phyloP scores from a whole-genome alignment of 257 asterid species.

The Scutellaria barbata region DNA sequence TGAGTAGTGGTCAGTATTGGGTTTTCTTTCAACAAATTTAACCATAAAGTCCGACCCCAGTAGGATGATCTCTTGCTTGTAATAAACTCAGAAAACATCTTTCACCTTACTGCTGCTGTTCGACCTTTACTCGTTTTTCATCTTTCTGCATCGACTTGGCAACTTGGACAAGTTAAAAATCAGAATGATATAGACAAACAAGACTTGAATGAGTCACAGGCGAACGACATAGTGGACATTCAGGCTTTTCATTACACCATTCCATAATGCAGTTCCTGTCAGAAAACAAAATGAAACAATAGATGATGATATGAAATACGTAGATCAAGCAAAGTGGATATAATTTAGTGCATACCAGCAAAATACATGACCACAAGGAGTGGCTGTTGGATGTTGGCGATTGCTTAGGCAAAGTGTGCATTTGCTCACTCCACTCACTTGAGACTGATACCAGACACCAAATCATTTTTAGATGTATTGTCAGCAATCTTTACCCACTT shows the following conservation, averaged over 20 bases:
- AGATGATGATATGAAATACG: conserved; percentile 3
- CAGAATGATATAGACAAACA: conserved; percentile 88
- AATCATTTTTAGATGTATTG: neutral
- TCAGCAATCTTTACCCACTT: conserved; percentile 4
- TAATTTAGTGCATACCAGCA: conserved; percentile 71
- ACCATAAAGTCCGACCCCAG: no score
- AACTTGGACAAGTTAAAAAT: conserved; percentile 54
- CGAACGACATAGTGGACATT: conserved; percentile 96
- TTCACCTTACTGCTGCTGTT: neutral
- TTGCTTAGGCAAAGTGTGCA: conserved; percentile 95
- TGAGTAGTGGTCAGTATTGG: no score
- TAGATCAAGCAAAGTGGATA: conserved; percentile 7
- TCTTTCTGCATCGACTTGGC: neutral
- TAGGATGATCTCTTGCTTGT: neutral
- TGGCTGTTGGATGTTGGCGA: conserved; percentile 93
- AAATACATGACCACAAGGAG: conserved; percentile 96
- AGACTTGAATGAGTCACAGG: conserved; percentile 83
- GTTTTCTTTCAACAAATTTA: no score
- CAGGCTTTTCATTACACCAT: conserved; percentile 99
- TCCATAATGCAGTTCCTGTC: conserved; percentile 97
- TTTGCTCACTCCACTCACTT: conserved; percentile 69
- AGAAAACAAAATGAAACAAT: conserved; percentile 10
- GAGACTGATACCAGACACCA: conserved; percentile 51
- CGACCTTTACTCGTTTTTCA: neutral
- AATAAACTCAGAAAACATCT: neutral